phyloP scores from a whole-genome alignment of 2,329 filamentous ascomycete genomes.

The Ophiostoma quercus region DNA sequence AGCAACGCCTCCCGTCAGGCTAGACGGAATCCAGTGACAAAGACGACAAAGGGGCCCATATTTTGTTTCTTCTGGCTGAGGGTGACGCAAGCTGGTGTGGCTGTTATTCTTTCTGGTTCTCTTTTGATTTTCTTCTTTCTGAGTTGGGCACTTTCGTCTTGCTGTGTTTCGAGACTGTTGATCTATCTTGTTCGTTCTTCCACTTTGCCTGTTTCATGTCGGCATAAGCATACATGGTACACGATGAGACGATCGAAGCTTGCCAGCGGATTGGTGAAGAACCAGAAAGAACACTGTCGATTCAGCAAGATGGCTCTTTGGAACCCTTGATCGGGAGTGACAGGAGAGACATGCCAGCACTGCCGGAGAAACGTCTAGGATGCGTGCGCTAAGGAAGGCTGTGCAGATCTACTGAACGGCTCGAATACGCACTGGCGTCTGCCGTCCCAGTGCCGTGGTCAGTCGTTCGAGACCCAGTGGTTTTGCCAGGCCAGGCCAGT shows the following conservation, averaged over 20 bases:
- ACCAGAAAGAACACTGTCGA: not conserved
- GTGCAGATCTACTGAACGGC: slow-evolving; percentile 6
- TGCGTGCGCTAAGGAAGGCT: slow-evolving; percentile 12
- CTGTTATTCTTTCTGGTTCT: not conserved
- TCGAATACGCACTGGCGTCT: not conserved
- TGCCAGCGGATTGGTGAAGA: not conserved
- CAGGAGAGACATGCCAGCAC: not conserved
- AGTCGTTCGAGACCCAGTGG: not conserved
- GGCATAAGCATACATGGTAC: not conserved
- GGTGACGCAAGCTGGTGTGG: slow-evolving; percentile 7
- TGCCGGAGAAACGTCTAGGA: not conserved
- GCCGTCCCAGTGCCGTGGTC: not conserved
- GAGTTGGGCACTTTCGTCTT: not conserved
- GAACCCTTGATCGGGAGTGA: not conserved
- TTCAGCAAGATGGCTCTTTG: not conserved
- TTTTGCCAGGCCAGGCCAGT: not conserved
- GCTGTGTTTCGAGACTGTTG: not conserved
- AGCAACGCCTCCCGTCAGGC: not conserved
- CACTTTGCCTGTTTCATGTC: not conserved
- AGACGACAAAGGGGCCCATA: not conserved
- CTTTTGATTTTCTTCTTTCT: not conserved
- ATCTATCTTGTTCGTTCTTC: not conserved
- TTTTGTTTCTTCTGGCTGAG: not conserved
- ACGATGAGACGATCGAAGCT: not conserved
- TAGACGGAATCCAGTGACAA: not conserved